Percentiles rank a stretch among this genome's conserved stretches.
phyloP scores from a whole-genome alignment of 2,329 filamentous ascomycete genomes.

The Aspergillus ochraceus region DNA sequence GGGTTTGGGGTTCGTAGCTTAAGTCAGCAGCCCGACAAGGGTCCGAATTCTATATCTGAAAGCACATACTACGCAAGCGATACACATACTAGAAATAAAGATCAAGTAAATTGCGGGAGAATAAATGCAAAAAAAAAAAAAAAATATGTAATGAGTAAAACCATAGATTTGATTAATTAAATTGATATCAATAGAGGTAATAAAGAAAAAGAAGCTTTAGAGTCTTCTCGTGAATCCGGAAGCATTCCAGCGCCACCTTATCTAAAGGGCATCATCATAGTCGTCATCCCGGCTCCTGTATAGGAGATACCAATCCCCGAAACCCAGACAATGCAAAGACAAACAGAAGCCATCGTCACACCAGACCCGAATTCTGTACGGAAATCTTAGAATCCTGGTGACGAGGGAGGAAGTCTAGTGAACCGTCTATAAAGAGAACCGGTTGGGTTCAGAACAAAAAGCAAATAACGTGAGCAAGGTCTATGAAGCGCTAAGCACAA shows the following conservation, averaged over 20 bases:
- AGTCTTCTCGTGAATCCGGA: conserved; percentile 12
- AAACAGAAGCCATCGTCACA: conserved; percentile 8
- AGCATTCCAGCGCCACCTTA: conserved; percentile 18
- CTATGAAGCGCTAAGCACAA: conserved; percentile 16
- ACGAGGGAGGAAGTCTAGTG: conserved; percentile 35
- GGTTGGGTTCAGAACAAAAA: conserved; percentile 26
- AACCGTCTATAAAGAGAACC: conserved; percentile 30
- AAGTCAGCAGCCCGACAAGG: background rate
- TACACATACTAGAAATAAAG: no score
- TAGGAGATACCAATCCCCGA: conserved; percentile 2
- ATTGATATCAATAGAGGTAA: conserved; percentile 15
- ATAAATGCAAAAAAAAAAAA: no score
- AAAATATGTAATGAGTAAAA: background rate
- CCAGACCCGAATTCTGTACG: conserved; percentile 24
- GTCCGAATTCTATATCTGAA: no score
- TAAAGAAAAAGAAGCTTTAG: conserved; percentile 3
- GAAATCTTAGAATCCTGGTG: conserved; percentile 24
- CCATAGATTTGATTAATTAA: background rate
- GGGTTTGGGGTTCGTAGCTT: background rate
- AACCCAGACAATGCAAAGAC: conserved; percentile 2
- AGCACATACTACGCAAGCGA: no score
- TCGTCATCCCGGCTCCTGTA: conserved; percentile 3
- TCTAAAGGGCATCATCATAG: conserved; percentile 5
- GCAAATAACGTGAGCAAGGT: conserved; percentile 16
- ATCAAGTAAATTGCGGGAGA: no score